Evolutionary conservation across 1,139 yeast species (phyloP).

Genomic region (Nakaseomyces bracarensis): DNA sequence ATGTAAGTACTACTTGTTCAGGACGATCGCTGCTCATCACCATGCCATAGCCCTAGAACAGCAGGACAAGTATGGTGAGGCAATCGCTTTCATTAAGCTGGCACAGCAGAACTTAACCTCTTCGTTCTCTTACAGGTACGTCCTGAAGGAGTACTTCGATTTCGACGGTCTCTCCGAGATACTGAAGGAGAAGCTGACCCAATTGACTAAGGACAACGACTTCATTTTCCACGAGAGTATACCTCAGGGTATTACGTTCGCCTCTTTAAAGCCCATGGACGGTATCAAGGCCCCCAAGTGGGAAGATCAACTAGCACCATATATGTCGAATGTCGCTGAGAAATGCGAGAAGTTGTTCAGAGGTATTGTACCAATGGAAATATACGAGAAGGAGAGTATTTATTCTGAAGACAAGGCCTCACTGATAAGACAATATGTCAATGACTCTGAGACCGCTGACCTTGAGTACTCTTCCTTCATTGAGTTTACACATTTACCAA

Average conservation of each 20-base stretch:
- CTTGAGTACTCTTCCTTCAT: conserved; percentile 71
- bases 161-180: conserved; percentile 25
- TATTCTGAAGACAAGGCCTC: conserved; percentile 88
- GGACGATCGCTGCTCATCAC: conserved; percentile 41
- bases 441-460: conserved; percentile 67
- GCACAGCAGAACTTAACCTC: conserved; percentile 35
- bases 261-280: conserved; percentile 61
- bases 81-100: conserved; percentile 57
- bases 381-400: conserved; percentile 77
- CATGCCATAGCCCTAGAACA: conserved; percentile 34
- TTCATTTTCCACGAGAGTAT: conserved; percentile 73
- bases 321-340: conserved; percentile 46
- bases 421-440: conserved; percentile 64
- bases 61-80: conserved; percentile 58
- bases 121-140: conserved; percentile 20
- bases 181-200: conserved; percentile 27
- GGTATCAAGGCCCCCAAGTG: conserved; percentile 49
- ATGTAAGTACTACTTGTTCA: conserved; percentile 40
- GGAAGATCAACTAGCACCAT: conserved; percentile 31
- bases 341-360: conserved; percentile 57
- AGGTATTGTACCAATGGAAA: conserved; percentile 75
- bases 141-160: conserved; percentile 29
- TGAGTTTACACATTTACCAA: conserved; percentile 72
- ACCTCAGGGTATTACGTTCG: conserved; percentile 50
- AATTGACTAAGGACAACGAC: conserved; percentile 74